A percentile compares a stretch with the other conserved stretches of the same genome.
phyloP scores from a whole-genome alignment of 352 stramenopile species.

The Globisporangium mamillatum region DNA sequence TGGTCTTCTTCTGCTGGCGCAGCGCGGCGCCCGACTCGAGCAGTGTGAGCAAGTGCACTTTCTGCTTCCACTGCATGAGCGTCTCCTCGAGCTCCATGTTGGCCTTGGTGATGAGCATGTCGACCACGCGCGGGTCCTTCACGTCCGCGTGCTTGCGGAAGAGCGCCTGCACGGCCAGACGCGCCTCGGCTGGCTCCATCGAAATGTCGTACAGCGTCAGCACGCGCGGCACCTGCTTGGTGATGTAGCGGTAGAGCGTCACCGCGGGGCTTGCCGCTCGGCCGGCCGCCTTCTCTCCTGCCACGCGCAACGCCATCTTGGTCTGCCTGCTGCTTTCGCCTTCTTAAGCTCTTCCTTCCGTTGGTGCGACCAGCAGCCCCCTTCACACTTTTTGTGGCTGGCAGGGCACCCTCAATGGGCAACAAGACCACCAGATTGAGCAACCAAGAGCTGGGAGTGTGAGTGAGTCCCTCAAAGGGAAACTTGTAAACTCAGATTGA shows the following conservation, averaged over 20 bases:
- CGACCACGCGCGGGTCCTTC: constrained; percentile 92
- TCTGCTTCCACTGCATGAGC: constrained; percentile 98
- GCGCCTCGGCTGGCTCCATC: constrained; percentile 89
- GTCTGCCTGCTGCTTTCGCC: neutral
- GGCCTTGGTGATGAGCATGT: constrained; percentile 97
- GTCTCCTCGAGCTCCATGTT: constrained; percentile 98
- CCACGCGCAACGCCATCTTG: constrained; percentile 75
- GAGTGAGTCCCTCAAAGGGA: neutral
- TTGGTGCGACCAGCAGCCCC: neutral
- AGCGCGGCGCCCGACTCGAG: constrained; percentile 65
- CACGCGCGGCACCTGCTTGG: constrained; percentile 93
- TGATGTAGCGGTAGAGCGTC: constrained; percentile 88
- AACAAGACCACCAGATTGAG: neutral
- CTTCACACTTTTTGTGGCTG: neutral
- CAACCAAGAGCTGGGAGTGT: neutral
- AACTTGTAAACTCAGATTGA: neutral
- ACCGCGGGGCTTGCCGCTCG: constrained; percentile 65
- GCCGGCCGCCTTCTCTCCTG: constrained; percentile 59
- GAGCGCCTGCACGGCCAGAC: constrained; percentile 87
- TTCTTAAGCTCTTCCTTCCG: neutral
- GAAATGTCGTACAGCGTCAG: constrained; percentile 98
- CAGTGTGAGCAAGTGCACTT: constrained; percentile 91
- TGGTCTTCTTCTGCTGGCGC: constrained; percentile 38
- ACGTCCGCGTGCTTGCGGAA: constrained; percentile 94
- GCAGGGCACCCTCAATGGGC: neutral